Evolutionary conservation across 1,284 basidiomycete species (phyloP), one percentile per base, ranked within the genome.

Genomic region (Naganishia sp.): DNA sequence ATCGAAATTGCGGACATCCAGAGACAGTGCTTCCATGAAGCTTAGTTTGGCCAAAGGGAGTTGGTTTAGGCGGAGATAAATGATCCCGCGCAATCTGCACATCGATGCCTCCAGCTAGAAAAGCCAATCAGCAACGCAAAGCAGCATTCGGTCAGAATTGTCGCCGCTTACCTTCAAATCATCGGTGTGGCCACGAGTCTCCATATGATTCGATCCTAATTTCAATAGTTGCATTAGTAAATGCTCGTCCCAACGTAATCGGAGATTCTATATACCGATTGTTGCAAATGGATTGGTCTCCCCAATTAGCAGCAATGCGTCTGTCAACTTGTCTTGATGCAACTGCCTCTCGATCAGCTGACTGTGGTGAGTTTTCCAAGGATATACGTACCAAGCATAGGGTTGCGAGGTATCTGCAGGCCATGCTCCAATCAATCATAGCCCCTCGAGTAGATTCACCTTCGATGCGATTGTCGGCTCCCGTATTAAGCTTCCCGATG

Each of bases 1-100:
- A 71, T 99, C 96, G 75, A 94, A 99, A 77, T 95, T 98, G 78
- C 97, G 97, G 31, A 99, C 92, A 73, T 99, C 96, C 15, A 98
- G 83, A 0, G 89, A 85, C 16, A 99, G 83, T 0, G 96, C 94
- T 72, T 97, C 93, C 86, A 98, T 89, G 75, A 98, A 97, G 70
- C 89, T 90, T 65, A 92, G 85, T 74, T 95, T 95, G 0, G 96
- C 96, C 69, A 90, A 86, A 52, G 91, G 88, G 15, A 88, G 86
- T 7, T 93, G 88, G 70, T 94, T 94, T 13, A 97, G 83, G 71
- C 97, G 94, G 33, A 97, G 86, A 86, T 98, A 94, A 18, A 99
- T 84, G 46, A 96, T 82, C 2, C 94, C 96, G 45, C 96, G 88
- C 16, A 99, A 82, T 76, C 94, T 89, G 75, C 94, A 96, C 86